phyloP scores from a whole-genome alignment of 2,329 filamentous ascomycete species.

The Aspergillus clavatus region DNA sequence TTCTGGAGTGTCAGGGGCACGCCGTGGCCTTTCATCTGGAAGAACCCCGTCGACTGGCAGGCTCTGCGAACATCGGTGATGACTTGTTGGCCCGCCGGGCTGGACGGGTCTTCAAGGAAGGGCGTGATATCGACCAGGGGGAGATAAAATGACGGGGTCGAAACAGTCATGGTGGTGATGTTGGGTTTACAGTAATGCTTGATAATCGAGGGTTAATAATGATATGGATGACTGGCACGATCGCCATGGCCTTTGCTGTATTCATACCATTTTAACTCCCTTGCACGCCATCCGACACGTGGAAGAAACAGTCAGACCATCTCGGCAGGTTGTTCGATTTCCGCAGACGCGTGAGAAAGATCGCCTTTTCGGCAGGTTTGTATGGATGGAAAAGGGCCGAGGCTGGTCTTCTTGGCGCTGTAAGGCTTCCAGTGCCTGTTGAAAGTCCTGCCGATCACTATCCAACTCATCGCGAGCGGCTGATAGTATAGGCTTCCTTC shows the following conservation, averaged over 20 bases:
- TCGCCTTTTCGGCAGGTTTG: neutral
- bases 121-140: conserved; percentile 15
- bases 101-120: conserved; percentile 13
- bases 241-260: neutral
- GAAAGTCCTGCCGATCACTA: too few relatives aligned
- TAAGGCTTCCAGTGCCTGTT: neutral
- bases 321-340: neutral
- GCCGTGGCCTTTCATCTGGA: conserved; percentile 48
- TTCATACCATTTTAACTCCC: neutral
- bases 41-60: conserved; percentile 48
- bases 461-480: neutral
- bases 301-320: neutral
- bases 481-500: neutral
- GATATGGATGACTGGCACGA: neutral
- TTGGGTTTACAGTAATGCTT: too few relatives aligned
- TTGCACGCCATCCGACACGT: neutral
- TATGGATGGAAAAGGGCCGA: neutral
- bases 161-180: too few relatives aligned
- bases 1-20: conserved; percentile 40
- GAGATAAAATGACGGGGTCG: conserved; percentile 9
- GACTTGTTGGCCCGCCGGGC: conserved; percentile 13
- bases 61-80: conserved; percentile 19
- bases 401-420: neutral
- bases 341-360: neutral
- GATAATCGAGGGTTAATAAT: neutral